These are phyloP conservation scores for Zizania latifolia DNA, from an alignment of 176 grass and related monocot genomes.

Conservation along the genomic window DNA sequence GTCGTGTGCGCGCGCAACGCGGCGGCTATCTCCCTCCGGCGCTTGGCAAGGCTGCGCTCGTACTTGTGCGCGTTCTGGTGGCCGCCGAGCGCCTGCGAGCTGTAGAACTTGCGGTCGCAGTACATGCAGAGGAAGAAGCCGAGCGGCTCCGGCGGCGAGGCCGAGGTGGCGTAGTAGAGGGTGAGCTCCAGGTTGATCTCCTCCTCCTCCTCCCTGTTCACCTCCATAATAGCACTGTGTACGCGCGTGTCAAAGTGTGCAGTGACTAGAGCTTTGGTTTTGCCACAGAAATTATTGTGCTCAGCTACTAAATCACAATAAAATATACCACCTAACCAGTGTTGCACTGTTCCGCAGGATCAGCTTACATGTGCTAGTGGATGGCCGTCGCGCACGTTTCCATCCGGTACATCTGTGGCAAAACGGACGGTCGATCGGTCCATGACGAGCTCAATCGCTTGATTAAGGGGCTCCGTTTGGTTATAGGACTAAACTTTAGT, in stretches of 20 bases:
- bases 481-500: no score
- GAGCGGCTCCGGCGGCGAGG: slow-evolving; percentile 38
- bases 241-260: no score
- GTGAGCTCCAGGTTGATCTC: slow-evolving; percentile 54
- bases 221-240: slow-evolving; percentile 26
- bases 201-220: slow-evolving; percentile 20
- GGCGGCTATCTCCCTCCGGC: slow-evolving; percentile 38
- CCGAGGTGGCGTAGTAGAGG: slow-evolving; percentile 33
- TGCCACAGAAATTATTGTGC: neutral
- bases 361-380: neutral
- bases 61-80: slow-evolving; percentile 98
- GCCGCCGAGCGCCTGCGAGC: slow-evolving; percentile 87
- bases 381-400: slow-evolving; percentile 10
- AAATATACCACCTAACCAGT: neutral
- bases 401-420: neutral
- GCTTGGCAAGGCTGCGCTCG: slow-evolving; percentile 72
- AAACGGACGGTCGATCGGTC: neutral
- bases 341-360: slow-evolving; percentile 1
- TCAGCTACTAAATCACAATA: slow-evolving; percentile 5
- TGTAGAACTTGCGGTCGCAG: slow-evolving; percentile 79
- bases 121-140: slow-evolving; percentile 87
- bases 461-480: no score
- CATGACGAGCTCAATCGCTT: neutral
- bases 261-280: slow-evolving; percentile 4
- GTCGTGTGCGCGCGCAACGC: slow-evolving; percentile 15